Evolutionary conservation across 495 filamentous ascomycete species (phyloP).

Genomic region (Annulohypoxylon maeteangense): DNA sequence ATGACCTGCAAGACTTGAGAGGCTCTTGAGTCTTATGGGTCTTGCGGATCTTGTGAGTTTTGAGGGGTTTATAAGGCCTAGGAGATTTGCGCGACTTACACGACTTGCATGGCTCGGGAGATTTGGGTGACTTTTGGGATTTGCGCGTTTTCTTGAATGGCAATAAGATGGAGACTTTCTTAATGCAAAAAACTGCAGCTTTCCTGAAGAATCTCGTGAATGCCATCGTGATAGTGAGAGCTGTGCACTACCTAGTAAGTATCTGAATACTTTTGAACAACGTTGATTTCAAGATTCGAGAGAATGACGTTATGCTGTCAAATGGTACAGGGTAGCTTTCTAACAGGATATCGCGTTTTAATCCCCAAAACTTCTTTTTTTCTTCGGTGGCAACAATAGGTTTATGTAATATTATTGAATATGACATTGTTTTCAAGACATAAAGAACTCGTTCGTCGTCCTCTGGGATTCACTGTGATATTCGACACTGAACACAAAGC

Average conservation of each 20-base stretch:
- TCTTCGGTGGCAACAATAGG: background rate
- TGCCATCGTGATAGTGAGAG: background rate
- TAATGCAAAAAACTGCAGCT: background rate
- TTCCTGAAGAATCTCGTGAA: background rate
- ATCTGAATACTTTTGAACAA: background rate
- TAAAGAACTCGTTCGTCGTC: background rate
- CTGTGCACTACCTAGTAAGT: background rate
- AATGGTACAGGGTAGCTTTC: background rate
- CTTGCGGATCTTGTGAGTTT: background rate
- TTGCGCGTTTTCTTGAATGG: background rate
- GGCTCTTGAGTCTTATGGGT: background rate
- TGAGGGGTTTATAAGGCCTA: background rate
- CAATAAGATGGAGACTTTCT: background rate
- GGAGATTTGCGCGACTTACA: background rate
- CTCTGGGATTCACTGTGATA: background rate
- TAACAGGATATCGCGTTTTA: background rate
- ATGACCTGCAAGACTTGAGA: background rate
- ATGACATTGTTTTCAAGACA: background rate
- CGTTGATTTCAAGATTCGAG: background rate
- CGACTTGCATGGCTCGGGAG: background rate
- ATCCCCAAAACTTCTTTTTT: background rate
- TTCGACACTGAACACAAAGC: background rate
- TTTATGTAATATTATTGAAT: background rate
- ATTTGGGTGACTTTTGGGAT: background rate
- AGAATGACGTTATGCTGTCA: background rate